Evolutionary conservation across 2,329 filamentous ascomycete genomes (phyloP).

Genomic region (Chaetomium sp.): DNA sequence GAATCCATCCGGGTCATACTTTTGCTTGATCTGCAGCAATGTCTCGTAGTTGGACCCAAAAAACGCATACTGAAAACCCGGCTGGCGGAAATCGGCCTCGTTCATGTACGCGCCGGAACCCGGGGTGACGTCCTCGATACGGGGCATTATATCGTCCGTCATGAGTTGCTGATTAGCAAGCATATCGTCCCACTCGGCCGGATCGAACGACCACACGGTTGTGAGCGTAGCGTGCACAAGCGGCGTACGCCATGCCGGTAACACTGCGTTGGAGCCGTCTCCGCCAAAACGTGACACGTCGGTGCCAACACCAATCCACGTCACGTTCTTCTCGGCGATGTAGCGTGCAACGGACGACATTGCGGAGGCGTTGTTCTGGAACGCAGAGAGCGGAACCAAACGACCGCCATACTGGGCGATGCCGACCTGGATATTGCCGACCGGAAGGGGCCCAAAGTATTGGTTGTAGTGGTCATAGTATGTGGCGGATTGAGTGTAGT

Average conservation of each 20-base stretch:
- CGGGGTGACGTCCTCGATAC: constrained; percentile 34
- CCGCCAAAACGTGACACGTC: constrained; percentile 26
- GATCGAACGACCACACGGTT: constrained; percentile 30
- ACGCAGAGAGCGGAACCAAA: constrained; percentile 34
- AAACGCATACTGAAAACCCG: constrained; percentile 37
- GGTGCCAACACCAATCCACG: constrained; percentile 29
- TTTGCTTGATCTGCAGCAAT: constrained; percentile 41
- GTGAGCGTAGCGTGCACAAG: constrained; percentile 29
- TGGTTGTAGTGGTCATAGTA: constrained; percentile 41
- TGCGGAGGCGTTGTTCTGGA: constrained; percentile 23
- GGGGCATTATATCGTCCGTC: constrained; percentile 28
- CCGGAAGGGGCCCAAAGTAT: constrained; percentile 36
- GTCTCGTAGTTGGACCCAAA: constrained; percentile 41
- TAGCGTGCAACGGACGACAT: constrained; percentile 24
- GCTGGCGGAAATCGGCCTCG: constrained; percentile 43
- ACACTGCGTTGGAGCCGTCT: constrained; percentile 29
- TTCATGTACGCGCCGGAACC: constrained; percentile 43
- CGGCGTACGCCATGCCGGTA: constrained; percentile 34
- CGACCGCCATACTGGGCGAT: constrained; percentile 37
- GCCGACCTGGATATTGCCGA: constrained; percentile 46
- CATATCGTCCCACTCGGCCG: constrained; percentile 26
- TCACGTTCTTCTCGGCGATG: constrained; percentile 29
- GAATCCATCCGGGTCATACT: constrained; percentile 41
- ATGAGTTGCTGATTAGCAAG: constrained; percentile 26
- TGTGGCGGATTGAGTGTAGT: constrained; percentile 17